A percentile compares a stretch with the other conserved stretches of the same genome.
Conservation (phyloP, 148 eudicot species). For the Vaccinium vitisidaea region DNA sequence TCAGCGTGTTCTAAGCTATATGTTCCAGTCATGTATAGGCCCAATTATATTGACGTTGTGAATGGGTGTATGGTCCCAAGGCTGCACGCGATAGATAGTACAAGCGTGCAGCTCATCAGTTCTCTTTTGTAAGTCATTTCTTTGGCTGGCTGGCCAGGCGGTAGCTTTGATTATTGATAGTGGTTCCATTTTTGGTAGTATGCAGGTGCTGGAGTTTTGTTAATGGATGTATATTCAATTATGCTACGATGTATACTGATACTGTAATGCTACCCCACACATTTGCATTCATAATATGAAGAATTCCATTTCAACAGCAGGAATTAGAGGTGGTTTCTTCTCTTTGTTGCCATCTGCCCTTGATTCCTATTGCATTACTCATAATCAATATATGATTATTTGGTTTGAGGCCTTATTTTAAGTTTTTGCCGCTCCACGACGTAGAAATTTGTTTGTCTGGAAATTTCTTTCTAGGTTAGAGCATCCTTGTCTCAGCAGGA, state of each 20-base stretch:
- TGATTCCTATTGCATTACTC: neutral
- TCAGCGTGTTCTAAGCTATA: constrained; percentile 45
- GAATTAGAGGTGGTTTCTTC: neutral
- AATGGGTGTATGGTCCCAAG: neutral
- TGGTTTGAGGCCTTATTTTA: too few species aligned
- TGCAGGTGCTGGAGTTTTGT: neutral
- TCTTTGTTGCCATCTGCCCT: neutral
- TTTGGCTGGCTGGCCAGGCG: neutral
- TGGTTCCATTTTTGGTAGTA: constrained; percentile 20
- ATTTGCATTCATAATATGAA: neutral
- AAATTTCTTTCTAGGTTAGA: neutral
- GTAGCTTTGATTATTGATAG: neutral
- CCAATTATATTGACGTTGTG: constrained; percentile 41
- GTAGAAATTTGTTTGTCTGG: neutral
- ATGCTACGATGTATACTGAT: neutral
- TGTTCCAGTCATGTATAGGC: constrained; percentile 62
- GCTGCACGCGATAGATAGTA: neutral
- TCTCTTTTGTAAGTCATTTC: neutral
- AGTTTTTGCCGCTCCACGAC: neutral
- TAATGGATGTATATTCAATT: neutral
- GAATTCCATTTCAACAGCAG: neutral
- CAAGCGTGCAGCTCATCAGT: neutral
- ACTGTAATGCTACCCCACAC: neutral
- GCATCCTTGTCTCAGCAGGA: neutral
- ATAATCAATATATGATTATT: too few species aligned